Conservation (phyloP, 345 rosid species). For the Eucalyptus polyanthemos region DNA sequence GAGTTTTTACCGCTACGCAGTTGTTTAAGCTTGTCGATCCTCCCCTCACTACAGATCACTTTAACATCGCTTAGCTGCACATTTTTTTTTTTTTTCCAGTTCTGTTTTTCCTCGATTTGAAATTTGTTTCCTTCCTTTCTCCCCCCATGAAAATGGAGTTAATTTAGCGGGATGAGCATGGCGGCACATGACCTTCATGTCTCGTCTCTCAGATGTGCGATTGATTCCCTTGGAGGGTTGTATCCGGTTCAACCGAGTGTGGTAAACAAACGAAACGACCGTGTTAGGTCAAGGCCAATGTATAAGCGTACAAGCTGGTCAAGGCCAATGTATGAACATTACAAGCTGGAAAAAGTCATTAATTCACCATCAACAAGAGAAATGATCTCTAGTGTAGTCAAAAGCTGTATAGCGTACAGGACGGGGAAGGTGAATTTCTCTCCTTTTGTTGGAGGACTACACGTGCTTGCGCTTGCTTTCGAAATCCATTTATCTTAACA, state of each 20-base stretch:
- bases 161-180: not conserved
- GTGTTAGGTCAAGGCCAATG: not conserved
- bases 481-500: not conserved
- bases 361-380: not conserved
- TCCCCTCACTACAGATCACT: not conserved
- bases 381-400: not conserved
- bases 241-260: not conserved
- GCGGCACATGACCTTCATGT: not conserved
- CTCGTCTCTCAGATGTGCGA: not conserved
- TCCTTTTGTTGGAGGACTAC: not conserved
- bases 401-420: not conserved
- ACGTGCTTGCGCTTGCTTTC: not conserved
- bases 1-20: slow-evolving; percentile 50
- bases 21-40: slow-evolving; percentile 22
- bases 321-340: not conserved
- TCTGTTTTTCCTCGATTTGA: not conserved
- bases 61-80: not conserved
- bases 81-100: not conserved
- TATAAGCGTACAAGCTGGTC: not conserved
- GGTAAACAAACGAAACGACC: not conserved
- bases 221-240: not conserved
- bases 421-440: not conserved
- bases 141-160: not conserved
- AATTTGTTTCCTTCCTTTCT: not conserved
- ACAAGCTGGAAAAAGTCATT: not conserved